A percentile compares a stretch with the other conserved stretches of the same genome.
Conservation (phyloP, 257 asterid species). For the Capsicum baccatum region DNA sequence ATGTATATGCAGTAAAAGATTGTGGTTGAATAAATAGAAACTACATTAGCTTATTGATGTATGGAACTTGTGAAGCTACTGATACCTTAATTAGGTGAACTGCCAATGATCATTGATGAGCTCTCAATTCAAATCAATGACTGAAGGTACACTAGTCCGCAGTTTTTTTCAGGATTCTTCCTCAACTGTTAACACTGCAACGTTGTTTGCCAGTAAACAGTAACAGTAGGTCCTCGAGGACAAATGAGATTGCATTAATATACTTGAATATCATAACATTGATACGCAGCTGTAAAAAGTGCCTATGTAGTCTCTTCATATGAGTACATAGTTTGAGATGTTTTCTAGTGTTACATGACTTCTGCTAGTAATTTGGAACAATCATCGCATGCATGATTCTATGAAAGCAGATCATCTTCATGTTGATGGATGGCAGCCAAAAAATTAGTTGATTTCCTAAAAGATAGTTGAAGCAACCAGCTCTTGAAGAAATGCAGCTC, state of each 20-base stretch:
- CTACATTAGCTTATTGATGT: not conserved
- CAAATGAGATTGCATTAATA: constrained; percentile 21
- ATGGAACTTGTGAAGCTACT: not conserved
- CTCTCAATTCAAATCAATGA: not conserved
- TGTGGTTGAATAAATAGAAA: not conserved
- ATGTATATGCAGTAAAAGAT: constrained; percentile 7
- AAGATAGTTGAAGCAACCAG: constrained; percentile 32
- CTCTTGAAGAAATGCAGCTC: constrained; percentile 28
- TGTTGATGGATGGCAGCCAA: not conserved
- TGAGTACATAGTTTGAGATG: not conserved
- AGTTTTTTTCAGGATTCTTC: not conserved
- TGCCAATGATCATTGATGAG: not conserved
- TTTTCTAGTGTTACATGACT: not conserved
- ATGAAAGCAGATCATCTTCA: not conserved
- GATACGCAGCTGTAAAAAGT: not conserved
- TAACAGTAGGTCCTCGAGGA: not conserved
- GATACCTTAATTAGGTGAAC: not conserved
- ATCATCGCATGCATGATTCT: not conserved
- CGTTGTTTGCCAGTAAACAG: not conserved
- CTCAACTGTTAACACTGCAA: not conserved
- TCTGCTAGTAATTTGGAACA: not conserved
- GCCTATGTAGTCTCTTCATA: not conserved
- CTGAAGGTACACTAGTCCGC: not conserved
- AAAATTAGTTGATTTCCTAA: not conserved
- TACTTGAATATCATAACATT: not conserved